Percentiles rank a stretch among this genome's conserved stretches.
phyloP scores from a whole-genome alignment of 116 monocot species.

The Thalassia testudinum region DNA sequence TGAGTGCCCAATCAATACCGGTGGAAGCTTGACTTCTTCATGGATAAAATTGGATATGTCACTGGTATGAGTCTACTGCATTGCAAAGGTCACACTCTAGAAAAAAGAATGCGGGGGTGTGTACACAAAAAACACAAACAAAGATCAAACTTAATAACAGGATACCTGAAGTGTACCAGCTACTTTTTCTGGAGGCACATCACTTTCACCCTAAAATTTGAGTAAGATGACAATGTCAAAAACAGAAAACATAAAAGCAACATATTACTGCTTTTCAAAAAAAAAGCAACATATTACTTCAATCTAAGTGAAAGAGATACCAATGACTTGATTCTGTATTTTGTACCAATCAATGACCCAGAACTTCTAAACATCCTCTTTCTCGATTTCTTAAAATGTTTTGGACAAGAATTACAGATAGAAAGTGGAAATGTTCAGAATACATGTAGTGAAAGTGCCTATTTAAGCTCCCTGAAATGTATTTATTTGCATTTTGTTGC shows the following conservation, averaged over 20 bases:
- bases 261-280: too few relatives aligned
- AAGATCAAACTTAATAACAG: neutral
- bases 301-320: too few relatives aligned
- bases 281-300: too few relatives aligned
- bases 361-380: too few relatives aligned
- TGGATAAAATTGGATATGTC: conserved; percentile 59
- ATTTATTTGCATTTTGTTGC: too few relatives aligned
- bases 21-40: conserved; percentile 37
- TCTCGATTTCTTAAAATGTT: too few relatives aligned
- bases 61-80: conserved; percentile 75
- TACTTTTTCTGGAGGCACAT: conserved; percentile 30
- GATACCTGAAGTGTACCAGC: conserved; percentile 81
- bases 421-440: too few relatives aligned
- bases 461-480: too few relatives aligned
- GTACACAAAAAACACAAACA: neutral
- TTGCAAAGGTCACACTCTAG: neutral
- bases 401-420: too few relatives aligned
- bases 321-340: neutral
- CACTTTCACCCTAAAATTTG: conserved; percentile 69
- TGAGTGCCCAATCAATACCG: conserved; percentile 77
- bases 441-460: too few relatives aligned
- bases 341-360: too few relatives aligned
- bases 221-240: neutral
- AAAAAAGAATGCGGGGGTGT: neutral
- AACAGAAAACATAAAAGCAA: neutral